phyloP scores from a whole-genome alignment of 371 early-diverging fungal species.

The Mortierella sp. region DNA sequence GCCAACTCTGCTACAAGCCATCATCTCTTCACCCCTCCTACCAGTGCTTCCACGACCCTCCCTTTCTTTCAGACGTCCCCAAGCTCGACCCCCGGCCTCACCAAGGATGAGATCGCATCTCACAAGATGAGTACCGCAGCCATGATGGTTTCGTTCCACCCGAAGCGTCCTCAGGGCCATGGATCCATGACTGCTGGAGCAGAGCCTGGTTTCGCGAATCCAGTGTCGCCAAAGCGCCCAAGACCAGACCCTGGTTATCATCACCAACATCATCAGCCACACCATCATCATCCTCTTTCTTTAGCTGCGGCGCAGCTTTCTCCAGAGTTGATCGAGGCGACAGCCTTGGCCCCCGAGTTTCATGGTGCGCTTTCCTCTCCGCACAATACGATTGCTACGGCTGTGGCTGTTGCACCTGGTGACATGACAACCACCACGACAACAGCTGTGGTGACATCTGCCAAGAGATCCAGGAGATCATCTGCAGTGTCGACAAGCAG shows the following conservation, averaged over 20 bases:
- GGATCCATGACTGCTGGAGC: slow-evolving; percentile 1
- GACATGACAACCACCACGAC: neutral
- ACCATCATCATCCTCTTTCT: slow-evolving; percentile 19
- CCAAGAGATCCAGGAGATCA: slow-evolving; percentile 10
- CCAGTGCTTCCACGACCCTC: slow-evolving; percentile 13
- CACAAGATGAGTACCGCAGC: slow-evolving; percentile 14
- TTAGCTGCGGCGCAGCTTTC: slow-evolving; percentile 20
- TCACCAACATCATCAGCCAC: slow-evolving; percentile 9
- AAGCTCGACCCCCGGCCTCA: neutral
- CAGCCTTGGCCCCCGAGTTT: slow-evolving; percentile 14
- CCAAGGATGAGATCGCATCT: neutral
- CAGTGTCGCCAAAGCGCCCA: slow-evolving; percentile 21
- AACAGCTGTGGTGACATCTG: neutral
- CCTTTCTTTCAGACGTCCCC: slow-evolving; percentile 13
- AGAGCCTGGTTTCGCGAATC: slow-evolving; percentile 3
- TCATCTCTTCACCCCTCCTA: slow-evolving; percentile 7
- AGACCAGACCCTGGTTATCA: slow-evolving; percentile 18
- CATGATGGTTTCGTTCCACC: slow-evolving; percentile 24
- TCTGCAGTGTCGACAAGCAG: slow-evolving; percentile 15
- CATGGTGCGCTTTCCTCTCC: neutral
- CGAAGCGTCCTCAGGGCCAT: neutral
- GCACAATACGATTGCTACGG: slow-evolving; percentile 9
- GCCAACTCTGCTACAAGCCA: neutral
- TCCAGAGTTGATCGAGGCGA: slow-evolving; percentile 9
- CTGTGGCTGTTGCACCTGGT: neutral